A percentile compares a stretch with the other conserved stretches of the same genome.
Conservation (phyloP, 345 rosid species). For the Melaleuca quinquenervia region DNA sequence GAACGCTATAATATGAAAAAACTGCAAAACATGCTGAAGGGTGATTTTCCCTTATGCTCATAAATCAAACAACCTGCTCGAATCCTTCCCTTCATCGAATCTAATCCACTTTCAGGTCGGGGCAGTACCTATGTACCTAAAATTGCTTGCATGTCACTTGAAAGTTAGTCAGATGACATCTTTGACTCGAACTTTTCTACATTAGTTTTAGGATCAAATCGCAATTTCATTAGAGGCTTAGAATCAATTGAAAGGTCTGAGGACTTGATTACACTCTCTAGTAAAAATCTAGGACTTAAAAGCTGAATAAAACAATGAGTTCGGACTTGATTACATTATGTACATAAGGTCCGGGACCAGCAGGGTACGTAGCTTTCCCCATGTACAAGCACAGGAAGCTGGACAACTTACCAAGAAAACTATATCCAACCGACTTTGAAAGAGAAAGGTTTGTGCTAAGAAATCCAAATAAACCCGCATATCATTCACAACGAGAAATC, state of each 20-base stretch:
- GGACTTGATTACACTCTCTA: background rate
- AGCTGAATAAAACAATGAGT: background rate
- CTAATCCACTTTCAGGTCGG: background rate
- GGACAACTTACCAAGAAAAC: background rate
- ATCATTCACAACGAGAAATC: background rate
- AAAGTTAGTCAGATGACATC: background rate
- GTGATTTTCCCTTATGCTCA: background rate
- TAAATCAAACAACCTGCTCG: background rate
- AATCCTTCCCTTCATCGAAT: background rate
- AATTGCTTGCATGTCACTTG: fast-evolving
- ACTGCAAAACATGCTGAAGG: background rate
- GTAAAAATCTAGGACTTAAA: background rate
- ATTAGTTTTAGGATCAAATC: no score
- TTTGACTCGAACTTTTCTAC: background rate
- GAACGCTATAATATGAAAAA: background rate
- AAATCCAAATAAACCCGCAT: background rate
- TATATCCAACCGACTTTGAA: background rate
- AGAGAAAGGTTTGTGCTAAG: background rate
- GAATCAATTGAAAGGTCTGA: background rate
- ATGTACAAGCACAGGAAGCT: background rate
- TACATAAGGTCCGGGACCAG: background rate
- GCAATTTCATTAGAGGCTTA: no score
- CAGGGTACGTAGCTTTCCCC: background rate
- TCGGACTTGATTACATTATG: no score
- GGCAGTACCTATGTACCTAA: background rate